Conservation (phyloP, 352 stramenopile genomes). For the Pythium aristosporum region DNA sequence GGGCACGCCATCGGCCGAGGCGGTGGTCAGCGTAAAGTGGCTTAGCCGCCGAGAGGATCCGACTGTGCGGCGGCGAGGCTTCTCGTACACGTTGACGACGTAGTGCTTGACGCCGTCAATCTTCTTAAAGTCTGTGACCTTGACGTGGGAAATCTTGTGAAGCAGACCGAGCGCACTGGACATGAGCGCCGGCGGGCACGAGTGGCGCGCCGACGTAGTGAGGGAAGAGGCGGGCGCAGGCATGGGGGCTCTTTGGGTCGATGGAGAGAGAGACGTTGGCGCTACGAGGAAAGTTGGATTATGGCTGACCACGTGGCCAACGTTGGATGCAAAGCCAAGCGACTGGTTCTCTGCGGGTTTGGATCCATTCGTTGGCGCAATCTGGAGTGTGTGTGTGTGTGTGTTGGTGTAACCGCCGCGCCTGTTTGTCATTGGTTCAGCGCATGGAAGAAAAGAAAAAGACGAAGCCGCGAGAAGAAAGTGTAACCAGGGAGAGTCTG, state of each 20-base stretch:
- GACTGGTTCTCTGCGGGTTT: background rate
- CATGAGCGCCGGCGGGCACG: slow-evolving; percentile 11
- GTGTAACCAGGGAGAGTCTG: background rate
- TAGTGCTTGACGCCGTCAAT: slow-evolving; percentile 52
- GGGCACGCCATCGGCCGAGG: slow-evolving; percentile 3
- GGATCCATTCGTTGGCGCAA: background rate
- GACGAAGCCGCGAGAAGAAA: slow-evolving; percentile 8
- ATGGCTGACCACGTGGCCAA: background rate
- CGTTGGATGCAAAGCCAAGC: background rate
- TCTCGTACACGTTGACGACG: slow-evolving; percentile 54
- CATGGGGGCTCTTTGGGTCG: background rate
- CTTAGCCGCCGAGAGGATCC: slow-evolving; percentile 15
- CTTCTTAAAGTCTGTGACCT: slow-evolving; percentile 45
- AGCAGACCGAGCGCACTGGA: slow-evolving; percentile 13
- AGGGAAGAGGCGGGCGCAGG: background rate
- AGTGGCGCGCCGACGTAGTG: slow-evolving; percentile 1
- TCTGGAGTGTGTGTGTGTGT: background rate
- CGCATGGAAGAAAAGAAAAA: slow-evolving; percentile 4
- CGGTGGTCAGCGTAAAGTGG: slow-evolving; percentile 13
- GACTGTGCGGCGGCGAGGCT: slow-evolving; percentile 21
- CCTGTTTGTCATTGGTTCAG: slow-evolving; percentile 6
- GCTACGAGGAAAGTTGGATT: slow-evolving; percentile 5
- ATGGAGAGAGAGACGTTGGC: background rate
- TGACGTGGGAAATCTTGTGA: slow-evolving; percentile 41
- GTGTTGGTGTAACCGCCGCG: slow-evolving; percentile 15